These are phyloP conservation scores for Vanilla planifolia DNA, from an alignment of 106 monocot genomes.

Conservation along the genomic window DNA sequence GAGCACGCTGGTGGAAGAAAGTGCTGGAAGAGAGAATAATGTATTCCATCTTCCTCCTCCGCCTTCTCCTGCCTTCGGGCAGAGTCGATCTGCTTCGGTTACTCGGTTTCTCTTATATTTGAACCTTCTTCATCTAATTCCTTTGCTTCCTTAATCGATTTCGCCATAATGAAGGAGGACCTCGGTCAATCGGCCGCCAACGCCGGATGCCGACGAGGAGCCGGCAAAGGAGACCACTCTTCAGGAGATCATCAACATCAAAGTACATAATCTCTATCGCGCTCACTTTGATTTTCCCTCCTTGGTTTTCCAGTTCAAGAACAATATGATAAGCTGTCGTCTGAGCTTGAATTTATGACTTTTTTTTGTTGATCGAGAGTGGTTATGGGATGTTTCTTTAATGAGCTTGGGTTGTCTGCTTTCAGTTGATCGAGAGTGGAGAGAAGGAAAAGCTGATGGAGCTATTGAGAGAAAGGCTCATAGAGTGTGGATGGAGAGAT, in stretches of 20 bases:
- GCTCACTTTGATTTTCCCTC: background rate
- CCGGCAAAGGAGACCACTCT: constrained; percentile 48
- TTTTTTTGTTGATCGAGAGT: background rate
- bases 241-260: constrained; percentile 91
- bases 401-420: constrained; percentile 8
- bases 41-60: no score
- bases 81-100: background rate
- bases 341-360: background rate
- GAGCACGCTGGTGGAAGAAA: no score
- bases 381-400: background rate
- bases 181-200: constrained; percentile 88
- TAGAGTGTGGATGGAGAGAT: constrained; percentile 95
- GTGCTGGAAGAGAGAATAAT: no score
- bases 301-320: no score
- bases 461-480: constrained; percentile 82
- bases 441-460: constrained; percentile 99
- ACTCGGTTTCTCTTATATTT: background rate
- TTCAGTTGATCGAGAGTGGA: constrained; percentile 88
- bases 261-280: constrained; percentile 38
- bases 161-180: constrained; percentile 44
- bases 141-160: background rate
- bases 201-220: constrained; percentile 71
- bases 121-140: background rate
- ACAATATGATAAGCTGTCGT: no score
- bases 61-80: background rate